A percentile compares a stretch with the other conserved stretches of the same genome.
Conservation (phyloP, 768 basidiomycete genomes). For the Leucocoprinus leucothites region DNA sequence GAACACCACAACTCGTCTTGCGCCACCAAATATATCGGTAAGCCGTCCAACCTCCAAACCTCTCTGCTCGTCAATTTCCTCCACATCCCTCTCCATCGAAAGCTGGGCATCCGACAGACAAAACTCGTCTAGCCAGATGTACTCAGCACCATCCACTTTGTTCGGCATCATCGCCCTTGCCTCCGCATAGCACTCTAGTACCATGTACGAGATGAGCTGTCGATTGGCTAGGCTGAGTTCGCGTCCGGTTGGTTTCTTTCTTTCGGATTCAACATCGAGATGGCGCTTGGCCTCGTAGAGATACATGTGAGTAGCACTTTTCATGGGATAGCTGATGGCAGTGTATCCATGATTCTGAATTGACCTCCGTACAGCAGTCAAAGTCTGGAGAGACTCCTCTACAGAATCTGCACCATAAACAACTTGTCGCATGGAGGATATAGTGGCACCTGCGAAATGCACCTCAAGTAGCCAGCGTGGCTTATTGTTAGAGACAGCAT, state of each 20-base stretch:
- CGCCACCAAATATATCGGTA: slow-evolving; percentile 7
- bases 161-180: neutral
- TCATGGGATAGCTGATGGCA: slow-evolving; percentile 8
- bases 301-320: neutral
- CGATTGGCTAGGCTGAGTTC: neutral
- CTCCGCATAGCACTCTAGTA: neutral
- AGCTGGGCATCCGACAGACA: neutral
- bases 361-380: neutral
- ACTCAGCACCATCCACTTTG: slow-evolving; percentile 1
- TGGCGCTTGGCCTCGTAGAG: neutral
- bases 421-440: neutral
- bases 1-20: slow-evolving; percentile 2
- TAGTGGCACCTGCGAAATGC: neutral
- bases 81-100: neutral
- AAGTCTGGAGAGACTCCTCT: neutral
- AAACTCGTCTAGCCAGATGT: slow-evolving; percentile 8
- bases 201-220: neutral
- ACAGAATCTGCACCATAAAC: neutral
- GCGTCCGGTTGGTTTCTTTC: neutral
- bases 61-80: neutral
- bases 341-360: neutral
- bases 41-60: slow-evolving; percentile 2
- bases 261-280: neutral
- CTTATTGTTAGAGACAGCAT: slow-evolving; percentile 4
- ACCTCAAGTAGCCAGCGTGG: slow-evolving; percentile 6